Percentiles rank a stretch among this genome's conserved stretches.
These are phyloP conservation scores for Fusarium fujikuroi DNA, from an alignment of 2,329 filamentous ascomycete species.

Conservation along the genomic window DNA sequence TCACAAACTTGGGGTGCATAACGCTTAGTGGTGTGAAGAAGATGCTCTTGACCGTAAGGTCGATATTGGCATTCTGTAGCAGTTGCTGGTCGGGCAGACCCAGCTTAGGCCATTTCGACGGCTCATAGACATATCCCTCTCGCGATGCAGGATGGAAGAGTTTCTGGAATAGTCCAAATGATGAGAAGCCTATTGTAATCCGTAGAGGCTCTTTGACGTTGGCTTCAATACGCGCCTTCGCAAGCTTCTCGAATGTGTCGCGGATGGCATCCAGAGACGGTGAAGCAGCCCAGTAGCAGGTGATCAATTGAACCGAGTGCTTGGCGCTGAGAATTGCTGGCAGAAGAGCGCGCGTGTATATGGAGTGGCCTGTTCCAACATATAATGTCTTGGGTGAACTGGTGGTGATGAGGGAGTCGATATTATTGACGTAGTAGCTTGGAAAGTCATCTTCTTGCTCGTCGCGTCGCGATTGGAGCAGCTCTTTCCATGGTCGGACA, in stretches of 20 bases:
- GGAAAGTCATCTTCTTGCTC: slow-evolving; percentile 58
- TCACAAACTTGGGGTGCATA: slow-evolving; percentile 87
- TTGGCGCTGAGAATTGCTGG: slow-evolving; percentile 70
- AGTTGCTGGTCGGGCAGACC: slow-evolving; percentile 68
- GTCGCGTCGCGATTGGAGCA: slow-evolving; percentile 47
- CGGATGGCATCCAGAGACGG: slow-evolving; percentile 67
- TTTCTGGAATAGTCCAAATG: slow-evolving; percentile 77
- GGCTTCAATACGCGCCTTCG: slow-evolving; percentile 50
- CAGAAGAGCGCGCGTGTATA: slow-evolving; percentile 65
- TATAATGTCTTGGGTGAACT: slow-evolving; percentile 61
- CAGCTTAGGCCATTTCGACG: slow-evolving; percentile 69
- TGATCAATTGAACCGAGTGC: slow-evolving; percentile 78
- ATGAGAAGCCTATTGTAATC: slow-evolving; percentile 83
- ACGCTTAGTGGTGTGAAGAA: slow-evolving; percentile 85
- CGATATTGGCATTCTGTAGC: slow-evolving; percentile 67
- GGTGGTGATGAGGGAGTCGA: slow-evolving; percentile 59
- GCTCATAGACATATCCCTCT: slow-evolving; percentile 70
- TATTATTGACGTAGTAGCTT: slow-evolving; percentile 57
- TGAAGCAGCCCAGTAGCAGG: slow-evolving; percentile 84
- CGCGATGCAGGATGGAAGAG: slow-evolving; percentile 75
- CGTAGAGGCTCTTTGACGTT: slow-evolving; percentile 54
- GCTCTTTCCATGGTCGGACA: slow-evolving; percentile 51
- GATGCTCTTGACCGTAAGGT: slow-evolving; percentile 78
- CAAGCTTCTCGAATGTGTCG: slow-evolving; percentile 68
- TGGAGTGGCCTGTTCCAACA: slow-evolving; percentile 67